Percentiles rank a stretch among this genome's conserved stretches.
These are phyloP conservation scores for Coccomyxa sp. DNA, from an alignment of 139 green algal genomes.

Conservation along the genomic window DNA sequence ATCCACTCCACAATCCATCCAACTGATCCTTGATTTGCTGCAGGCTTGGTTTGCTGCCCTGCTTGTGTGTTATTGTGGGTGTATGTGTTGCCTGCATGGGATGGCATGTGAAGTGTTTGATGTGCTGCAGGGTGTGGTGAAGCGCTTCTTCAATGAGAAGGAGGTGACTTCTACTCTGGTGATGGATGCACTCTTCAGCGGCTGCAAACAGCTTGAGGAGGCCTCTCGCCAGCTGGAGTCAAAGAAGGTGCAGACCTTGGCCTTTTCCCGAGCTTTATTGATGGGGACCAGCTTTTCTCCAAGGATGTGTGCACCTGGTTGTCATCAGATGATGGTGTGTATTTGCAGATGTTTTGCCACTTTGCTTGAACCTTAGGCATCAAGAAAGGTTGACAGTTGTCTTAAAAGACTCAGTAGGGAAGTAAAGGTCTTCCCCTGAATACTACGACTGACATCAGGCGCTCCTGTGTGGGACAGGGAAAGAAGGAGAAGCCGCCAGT, in stretches of 20 bases:
- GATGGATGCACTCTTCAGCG: slow-evolving; percentile 94
- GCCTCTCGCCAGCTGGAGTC: slow-evolving; percentile 9
- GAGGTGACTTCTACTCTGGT: slow-evolving; percentile 97
- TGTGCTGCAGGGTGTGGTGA: slow-evolving; percentile 70
- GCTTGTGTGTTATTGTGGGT: too few relatives aligned
- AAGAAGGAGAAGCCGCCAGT: slow-evolving; percentile 16
- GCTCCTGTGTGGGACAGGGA: slow-evolving; percentile 21
- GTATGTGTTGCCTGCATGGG: too few relatives aligned
- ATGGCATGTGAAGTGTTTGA: too few relatives aligned
- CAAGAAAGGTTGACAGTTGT: too few relatives aligned
- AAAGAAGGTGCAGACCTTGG: neutral
- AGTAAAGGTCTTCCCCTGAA: too few relatives aligned
- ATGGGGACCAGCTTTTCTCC: neutral
- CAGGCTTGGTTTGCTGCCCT: neutral
- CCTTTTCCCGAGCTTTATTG: neutral
- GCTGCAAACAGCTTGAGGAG: slow-evolving; percentile 79
- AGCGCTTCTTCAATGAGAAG: slow-evolving; percentile 98
- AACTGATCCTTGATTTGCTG: slow-evolving; percentile 69
- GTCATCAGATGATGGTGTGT: too few relatives aligned
- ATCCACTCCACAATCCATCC: too few relatives aligned
- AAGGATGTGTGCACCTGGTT: too few relatives aligned
- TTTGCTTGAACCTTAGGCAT: too few relatives aligned
- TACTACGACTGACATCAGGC: too few relatives aligned
- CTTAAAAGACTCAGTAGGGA: too few relatives aligned
- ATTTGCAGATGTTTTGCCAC: too few relatives aligned